These are phyloP conservation scores for Penicillium tannophilum DNA, from an alignment of 495 filamentous ascomycete species.

Conservation along the genomic window DNA sequence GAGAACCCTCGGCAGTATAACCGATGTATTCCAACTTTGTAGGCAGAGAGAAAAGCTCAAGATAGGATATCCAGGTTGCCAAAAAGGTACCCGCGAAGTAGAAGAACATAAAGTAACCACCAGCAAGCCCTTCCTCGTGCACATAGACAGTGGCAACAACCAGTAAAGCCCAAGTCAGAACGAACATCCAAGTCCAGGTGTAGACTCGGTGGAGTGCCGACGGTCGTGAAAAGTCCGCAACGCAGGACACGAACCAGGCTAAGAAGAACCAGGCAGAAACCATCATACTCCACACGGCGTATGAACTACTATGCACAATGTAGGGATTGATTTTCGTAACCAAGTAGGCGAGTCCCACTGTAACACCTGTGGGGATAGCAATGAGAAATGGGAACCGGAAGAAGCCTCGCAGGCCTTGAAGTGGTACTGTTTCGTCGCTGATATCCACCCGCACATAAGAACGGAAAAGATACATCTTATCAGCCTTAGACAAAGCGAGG, in stretches of 20 bases:
- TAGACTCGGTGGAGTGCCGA: conserved; percentile 84
- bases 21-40: conserved; percentile 65
- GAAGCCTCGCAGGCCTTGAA: conserved; percentile 78
- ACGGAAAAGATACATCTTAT: conserved; percentile 83
- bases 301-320: conserved; percentile 83
- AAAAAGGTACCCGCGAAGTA: conserved; percentile 75
- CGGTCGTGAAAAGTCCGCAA: conserved; percentile 80
- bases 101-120: conserved; percentile 82
- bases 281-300: conserved; percentile 86
- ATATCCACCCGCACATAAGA: conserved; percentile 59
- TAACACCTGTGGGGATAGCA: conserved; percentile 64
- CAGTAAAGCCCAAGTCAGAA: conserved; percentile 69
- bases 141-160: conserved; percentile 74
- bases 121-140: conserved; percentile 68
- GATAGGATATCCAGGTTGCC: conserved; percentile 68
- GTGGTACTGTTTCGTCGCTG: conserved; percentile 59
- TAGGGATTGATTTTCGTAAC: conserved; percentile 81
- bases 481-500: conserved; percentile 62
- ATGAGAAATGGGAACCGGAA: conserved; percentile 83
- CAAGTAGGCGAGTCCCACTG: conserved; percentile 74
- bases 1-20: conserved; percentile 31
- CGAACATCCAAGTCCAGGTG: conserved; percentile 79
- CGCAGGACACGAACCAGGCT: conserved; percentile 82
- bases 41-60: conserved; percentile 79
- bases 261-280: conserved; percentile 76